Percentiles rank a stretch among this genome's conserved stretches.
phyloP scores from a whole-genome alignment of 1,139 yeast genomes.

The Waltiozyma sp. region DNA sequence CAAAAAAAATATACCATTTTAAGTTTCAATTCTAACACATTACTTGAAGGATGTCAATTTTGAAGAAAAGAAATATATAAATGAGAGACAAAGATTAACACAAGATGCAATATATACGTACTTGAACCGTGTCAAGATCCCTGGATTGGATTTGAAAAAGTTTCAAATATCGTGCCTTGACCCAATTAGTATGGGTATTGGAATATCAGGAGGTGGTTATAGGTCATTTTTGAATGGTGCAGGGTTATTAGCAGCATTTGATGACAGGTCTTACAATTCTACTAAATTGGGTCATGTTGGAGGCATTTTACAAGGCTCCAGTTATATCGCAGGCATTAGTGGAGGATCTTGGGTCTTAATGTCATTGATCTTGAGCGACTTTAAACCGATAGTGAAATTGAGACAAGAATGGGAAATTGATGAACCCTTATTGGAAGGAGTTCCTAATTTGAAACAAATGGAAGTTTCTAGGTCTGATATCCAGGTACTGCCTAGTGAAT shows the following conservation, averaged over 20 bases:
- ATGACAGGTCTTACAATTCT: constrained; percentile 29
- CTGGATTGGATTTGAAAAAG: constrained; percentile 25
- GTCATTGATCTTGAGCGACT: constrained; percentile 35
- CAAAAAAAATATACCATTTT: too few relatives aligned
- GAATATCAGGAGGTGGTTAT: constrained; percentile 69
- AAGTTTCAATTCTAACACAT: background rate
- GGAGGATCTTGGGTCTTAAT: constrained; percentile 63
- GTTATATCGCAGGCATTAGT: constrained; percentile 53
- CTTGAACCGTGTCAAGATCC: constrained; percentile 28
- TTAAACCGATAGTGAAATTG: constrained; percentile 31
- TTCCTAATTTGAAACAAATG: constrained; percentile 28
- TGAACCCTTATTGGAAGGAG: constrained; percentile 43
- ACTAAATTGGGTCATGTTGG: constrained; percentile 26
- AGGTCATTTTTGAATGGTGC: constrained; percentile 59
- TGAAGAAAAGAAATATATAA: constrained; percentile 30
- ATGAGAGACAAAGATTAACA: constrained; percentile 24
- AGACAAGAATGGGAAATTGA: constrained; percentile 32
- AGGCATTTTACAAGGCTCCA: constrained; percentile 42
- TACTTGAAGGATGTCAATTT: constrained; percentile 1
- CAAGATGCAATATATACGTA: constrained; percentile 22
- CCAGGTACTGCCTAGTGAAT: constrained; percentile 13
- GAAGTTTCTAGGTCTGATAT: constrained; percentile 23
- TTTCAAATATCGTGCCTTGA: constrained; percentile 19
- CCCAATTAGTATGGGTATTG: constrained; percentile 37
- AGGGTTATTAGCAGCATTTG: constrained; percentile 48